Evolutionary conservation across 2,329 filamentous ascomycete species (phyloP).

Genomic region (Malbranchea zuffiana): DNA sequence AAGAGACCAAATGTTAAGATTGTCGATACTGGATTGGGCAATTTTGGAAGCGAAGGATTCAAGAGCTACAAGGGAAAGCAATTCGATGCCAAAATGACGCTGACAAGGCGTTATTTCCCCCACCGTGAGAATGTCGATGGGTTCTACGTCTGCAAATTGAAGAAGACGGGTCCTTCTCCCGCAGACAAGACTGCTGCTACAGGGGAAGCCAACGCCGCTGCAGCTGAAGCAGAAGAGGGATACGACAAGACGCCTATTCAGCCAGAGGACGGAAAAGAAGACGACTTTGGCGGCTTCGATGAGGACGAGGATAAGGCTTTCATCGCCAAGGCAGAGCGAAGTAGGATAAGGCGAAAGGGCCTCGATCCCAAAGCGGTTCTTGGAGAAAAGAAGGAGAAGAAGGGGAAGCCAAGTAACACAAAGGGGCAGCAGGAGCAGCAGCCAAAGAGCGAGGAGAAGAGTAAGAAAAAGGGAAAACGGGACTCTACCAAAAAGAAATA

Average conservation of each 20-base stretch:
- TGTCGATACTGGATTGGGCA: conserved; percentile 71
- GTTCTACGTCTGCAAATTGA: conserved; percentile 96
- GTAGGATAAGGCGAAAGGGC: conserved; percentile 61
- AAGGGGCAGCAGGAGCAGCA: conserved; percentile 9
- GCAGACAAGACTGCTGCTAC: conserved; percentile 19
- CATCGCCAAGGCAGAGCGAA: conserved; percentile 62
- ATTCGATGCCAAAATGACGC: conserved; percentile 74
- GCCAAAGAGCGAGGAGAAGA: conserved; percentile 1
- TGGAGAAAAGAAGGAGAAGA: conserved; percentile 24
- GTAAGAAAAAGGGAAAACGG: conserved; percentile 5
- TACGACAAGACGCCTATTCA: conserved; percentile 61
- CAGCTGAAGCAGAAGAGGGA: conserved; percentile 36
- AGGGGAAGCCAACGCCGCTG: conserved; percentile 18
- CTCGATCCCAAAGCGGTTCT: conserved; percentile 55
- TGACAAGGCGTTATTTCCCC: conserved; percentile 78
- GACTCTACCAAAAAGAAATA: conserved; percentile 2
- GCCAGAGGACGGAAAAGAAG: conserved; percentile 35
- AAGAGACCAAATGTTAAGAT: conserved; percentile 89
- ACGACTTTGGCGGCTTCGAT: conserved; percentile 61
- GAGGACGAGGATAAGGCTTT: conserved; percentile 61
- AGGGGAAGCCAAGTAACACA: conserved; percentile 16
- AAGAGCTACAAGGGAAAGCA: conserved; percentile 80
- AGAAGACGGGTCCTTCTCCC: conserved; percentile 75
- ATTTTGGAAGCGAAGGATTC: conserved; percentile 89
- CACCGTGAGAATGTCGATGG: conserved; percentile 93